phyloP scores from a whole-genome alignment of 2,329 filamentous ascomycete genomes.

The Phialophora macrospora region DNA sequence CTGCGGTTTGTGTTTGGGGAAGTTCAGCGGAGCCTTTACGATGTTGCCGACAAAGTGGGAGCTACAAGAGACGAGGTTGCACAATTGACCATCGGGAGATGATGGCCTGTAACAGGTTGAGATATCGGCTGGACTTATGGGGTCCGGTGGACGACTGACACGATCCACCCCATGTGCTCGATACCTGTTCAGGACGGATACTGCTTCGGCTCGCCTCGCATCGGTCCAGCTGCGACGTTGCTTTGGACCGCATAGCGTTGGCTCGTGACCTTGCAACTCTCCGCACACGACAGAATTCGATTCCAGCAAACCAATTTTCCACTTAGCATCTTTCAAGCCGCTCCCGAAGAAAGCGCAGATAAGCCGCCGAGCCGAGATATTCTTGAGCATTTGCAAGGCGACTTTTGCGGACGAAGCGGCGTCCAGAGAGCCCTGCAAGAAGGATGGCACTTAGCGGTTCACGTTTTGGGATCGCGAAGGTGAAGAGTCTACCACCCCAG shows the following conservation, averaged over 20 bases:
- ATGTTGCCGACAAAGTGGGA: constrained; percentile 66
- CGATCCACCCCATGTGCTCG: not conserved
- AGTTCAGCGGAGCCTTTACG: constrained; percentile 68
- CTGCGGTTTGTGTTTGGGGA: constrained; percentile 62
- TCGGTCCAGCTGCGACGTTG: not conserved
- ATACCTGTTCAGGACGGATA: not conserved
- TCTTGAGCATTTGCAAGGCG: not conserved
- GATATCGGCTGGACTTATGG: not conserved
- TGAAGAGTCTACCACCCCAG: not conserved
- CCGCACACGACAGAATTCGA: not conserved
- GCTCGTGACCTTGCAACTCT: not conserved
- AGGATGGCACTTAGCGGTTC: not conserved
- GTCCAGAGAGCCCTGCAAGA: not conserved
- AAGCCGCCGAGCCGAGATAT: not conserved
- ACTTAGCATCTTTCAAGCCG: not conserved
- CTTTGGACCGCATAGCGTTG: not conserved
- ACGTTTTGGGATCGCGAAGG: not conserved
- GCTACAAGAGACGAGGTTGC: constrained; percentile 65
- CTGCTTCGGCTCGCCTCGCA: not conserved
- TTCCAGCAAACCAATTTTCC: not conserved
- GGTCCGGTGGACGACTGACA: not conserved
- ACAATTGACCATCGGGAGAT: constrained; percentile 54
- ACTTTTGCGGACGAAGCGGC: not conserved
- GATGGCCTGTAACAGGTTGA: not conserved
- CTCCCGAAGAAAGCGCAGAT: not conserved